phyloP scores from a whole-genome alignment of 2,329 filamentous ascomycete genomes.

The Stagonosporopsis tanaceti region DNA sequence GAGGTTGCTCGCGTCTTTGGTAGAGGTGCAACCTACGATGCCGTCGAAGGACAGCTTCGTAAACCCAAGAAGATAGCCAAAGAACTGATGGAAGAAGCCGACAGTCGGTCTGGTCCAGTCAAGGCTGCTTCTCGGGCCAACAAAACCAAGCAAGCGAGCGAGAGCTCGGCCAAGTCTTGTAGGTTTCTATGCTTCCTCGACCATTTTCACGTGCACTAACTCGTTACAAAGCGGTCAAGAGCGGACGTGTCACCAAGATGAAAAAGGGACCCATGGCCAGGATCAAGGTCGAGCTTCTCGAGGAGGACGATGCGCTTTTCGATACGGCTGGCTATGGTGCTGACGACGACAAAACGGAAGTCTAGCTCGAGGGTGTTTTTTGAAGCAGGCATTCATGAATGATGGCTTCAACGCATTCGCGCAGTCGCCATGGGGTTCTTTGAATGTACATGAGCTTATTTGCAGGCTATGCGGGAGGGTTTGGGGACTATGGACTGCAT shows the following conservation, averaged over 20 bases:
- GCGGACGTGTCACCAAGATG: background rate
- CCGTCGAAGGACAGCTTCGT: constrained; percentile 58
- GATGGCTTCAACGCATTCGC: too few species aligned
- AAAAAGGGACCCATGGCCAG: background rate
- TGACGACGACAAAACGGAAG: background rate
- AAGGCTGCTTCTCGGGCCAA: constrained; percentile 1
- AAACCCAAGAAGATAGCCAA: constrained; percentile 54
- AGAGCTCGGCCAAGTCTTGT: constrained; percentile 17
- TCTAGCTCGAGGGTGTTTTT: background rate
- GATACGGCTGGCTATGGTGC: background rate
- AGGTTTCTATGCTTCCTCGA: background rate
- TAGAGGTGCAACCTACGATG: constrained; percentile 56
- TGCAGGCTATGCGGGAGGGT: too few species aligned
- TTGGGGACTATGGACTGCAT: too few species aligned
- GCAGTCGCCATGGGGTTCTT: too few species aligned
- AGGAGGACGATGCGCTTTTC: background rate
- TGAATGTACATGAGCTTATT: too few species aligned
- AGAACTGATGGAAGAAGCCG: constrained; percentile 35
- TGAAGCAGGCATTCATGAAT: too few species aligned
- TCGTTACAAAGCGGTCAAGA: background rate
- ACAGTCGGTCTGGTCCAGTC: constrained; percentile 1
- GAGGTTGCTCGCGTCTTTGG: constrained; percentile 57
- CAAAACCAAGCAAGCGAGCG: constrained; percentile 7
- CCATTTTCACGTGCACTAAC: background rate
- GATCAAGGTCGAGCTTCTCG: background rate